phyloP scores from a whole-genome alignment of 2,329 filamentous ascomycete species.

The Parastagonospora avenae region DNA sequence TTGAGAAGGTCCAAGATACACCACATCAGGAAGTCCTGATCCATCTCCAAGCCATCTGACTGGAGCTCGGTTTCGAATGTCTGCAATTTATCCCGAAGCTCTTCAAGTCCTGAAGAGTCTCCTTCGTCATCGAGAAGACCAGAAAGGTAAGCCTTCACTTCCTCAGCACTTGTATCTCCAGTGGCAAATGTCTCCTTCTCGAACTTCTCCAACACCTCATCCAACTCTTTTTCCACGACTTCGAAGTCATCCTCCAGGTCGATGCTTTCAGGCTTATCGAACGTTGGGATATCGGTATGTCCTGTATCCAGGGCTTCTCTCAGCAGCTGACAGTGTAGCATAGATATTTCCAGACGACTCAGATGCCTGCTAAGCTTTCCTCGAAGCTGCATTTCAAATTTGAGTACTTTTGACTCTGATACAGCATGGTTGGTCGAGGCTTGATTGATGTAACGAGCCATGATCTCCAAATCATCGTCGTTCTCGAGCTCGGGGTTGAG shows the following conservation, averaged over 20 bases:
- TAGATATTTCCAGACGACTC: constrained; percentile 61
- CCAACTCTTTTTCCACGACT: constrained; percentile 59
- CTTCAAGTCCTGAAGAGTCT: constrained; percentile 5
- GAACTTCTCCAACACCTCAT: constrained; percentile 54
- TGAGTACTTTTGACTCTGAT: constrained; percentile 51
- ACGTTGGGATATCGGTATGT: constrained; percentile 24
- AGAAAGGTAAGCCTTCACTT: constrained; percentile 26
- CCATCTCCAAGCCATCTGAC: constrained; percentile 40
- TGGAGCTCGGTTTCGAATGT: constrained; percentile 20
- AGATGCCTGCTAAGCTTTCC: constrained; percentile 56
- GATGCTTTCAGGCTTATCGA: constrained; percentile 23
- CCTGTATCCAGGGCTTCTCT: constrained; percentile 34
- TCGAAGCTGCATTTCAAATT: constrained; percentile 56
- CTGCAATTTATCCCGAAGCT: constrained; percentile 17
- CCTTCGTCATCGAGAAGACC: constrained; percentile 14
- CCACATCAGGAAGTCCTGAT: constrained; percentile 50
- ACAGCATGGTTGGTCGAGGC: constrained; percentile 60
- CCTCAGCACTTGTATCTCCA: constrained; percentile 20
- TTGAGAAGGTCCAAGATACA: constrained; percentile 57
- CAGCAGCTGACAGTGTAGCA: constrained; percentile 62
- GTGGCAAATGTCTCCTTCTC: constrained; percentile 22
- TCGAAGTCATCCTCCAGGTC: constrained; percentile 50
- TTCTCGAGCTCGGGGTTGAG: constrained; percentile 40
- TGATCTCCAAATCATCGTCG: constrained; percentile 48
- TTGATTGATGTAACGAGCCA: constrained; percentile 60